A percentile compares a stretch with the other conserved stretches of the same genome.
Evolutionary conservation across 495 filamentous ascomycete species (phyloP).

Genomic region (Penicillium verhagenii): DNA sequence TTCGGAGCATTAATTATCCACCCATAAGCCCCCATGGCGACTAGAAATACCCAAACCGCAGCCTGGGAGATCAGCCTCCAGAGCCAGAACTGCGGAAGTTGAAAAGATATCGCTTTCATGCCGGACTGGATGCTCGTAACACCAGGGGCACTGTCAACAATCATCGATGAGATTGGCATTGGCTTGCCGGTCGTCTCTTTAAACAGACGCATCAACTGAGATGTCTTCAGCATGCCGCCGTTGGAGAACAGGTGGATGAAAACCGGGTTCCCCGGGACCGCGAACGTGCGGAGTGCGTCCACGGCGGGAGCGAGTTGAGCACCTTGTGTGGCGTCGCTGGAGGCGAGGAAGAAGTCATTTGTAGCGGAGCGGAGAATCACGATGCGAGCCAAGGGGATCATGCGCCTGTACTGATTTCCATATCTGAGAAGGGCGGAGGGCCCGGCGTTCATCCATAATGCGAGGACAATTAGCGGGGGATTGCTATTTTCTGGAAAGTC

Average conservation of each 20-base stretch:
- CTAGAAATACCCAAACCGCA: constrained; percentile 24
- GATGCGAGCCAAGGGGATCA: constrained; percentile 39
- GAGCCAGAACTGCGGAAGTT: constrained; percentile 34
- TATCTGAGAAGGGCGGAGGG: constrained; percentile 40
- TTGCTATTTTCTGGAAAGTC: background rate
- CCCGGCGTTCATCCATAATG: constrained; percentile 48
- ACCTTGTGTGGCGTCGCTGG: constrained; percentile 24
- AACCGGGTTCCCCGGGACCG: constrained; percentile 25
- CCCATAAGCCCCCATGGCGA: constrained; percentile 12
- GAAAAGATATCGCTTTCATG: constrained; percentile 37
- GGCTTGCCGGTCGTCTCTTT: constrained; percentile 28
- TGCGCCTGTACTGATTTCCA: constrained; percentile 33
- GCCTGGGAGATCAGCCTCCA: constrained; percentile 29
- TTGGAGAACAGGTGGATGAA: constrained; percentile 48
- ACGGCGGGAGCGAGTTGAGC: constrained; percentile 39
- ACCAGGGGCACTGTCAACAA: constrained; percentile 46
- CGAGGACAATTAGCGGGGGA: constrained; percentile 31
- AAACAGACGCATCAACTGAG: constrained; percentile 35
- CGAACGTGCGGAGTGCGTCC: constrained; percentile 27
- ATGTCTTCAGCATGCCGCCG: constrained; percentile 34
- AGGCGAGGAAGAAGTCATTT: constrained; percentile 35
- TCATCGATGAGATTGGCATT: constrained; percentile 33
- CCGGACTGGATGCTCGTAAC: constrained; percentile 24
- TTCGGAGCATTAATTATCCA: constrained; percentile 20
- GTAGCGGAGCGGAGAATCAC: constrained; percentile 39